phyloP scores from a whole-genome alignment of 768 basidiomycete species.

The Suillus tomentosus region DNA sequence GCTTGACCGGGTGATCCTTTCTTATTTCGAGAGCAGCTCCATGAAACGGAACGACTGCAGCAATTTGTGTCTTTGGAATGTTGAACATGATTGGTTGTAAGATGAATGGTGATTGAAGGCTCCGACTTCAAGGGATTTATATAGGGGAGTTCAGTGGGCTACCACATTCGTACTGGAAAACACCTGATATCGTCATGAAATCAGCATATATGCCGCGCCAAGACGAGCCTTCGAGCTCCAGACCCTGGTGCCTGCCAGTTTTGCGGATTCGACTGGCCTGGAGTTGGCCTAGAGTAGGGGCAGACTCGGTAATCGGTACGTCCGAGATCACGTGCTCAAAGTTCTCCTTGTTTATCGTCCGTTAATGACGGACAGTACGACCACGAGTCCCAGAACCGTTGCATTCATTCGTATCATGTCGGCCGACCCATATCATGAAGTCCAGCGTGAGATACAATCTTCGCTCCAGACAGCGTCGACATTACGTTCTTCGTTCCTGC shows the following conservation, averaged over 20 bases:
- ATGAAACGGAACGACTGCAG: conserved; percentile 38
- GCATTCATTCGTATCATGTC: conserved; percentile 46
- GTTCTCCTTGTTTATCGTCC: background rate
- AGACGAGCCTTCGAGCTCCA: no score
- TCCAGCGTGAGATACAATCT: conserved; percentile 79
- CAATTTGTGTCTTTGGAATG: conserved; percentile 46
- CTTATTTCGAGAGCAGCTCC: conserved; percentile 35
- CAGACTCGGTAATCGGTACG: no score
- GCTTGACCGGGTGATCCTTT: conserved; percentile 56
- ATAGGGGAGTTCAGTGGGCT: no score
- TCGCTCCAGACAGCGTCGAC: conserved; percentile 73
- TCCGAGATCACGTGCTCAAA: conserved; percentile 9
- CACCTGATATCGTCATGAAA: no score
- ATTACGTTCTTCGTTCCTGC: conserved; percentile 72
- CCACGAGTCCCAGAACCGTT: background rate
- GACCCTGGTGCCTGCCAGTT: no score
- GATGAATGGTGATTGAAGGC: background rate
- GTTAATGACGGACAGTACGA: background rate
- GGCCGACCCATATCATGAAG: conserved; percentile 84
- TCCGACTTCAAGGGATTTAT: no score
- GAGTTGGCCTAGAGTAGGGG: no score
- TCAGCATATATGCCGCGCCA: no score
- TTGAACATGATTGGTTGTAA: conserved; percentile 15
- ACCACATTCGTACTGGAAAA: no score
- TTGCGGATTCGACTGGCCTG: no score